Conservation (phyloP, 2,329 filamentous ascomycete genomes). For the Amphichorda felina region DNA sequence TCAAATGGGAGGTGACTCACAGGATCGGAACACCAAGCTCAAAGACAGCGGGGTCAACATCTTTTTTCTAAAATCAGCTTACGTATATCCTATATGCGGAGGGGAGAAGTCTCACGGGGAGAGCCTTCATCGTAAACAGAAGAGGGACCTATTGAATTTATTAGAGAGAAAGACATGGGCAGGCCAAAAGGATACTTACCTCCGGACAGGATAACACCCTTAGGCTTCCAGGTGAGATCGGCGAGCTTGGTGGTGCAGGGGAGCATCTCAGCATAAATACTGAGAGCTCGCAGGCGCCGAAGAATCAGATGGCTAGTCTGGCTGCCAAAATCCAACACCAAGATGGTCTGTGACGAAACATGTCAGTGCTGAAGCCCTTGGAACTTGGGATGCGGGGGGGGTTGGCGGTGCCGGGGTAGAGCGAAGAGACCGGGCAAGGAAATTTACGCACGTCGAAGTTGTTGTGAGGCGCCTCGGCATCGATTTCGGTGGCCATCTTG, state of each 20-base stretch:
- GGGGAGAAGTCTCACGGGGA: conserved; percentile 27
- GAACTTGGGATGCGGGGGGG: no score
- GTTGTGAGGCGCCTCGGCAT: no score
- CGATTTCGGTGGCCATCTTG: no score
- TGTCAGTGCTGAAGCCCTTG: no score
- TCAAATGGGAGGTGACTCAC: conserved; percentile 3
- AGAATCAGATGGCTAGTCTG: conserved; percentile 68
- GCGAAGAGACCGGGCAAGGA: no score
- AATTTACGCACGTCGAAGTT: no score
- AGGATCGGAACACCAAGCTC: conserved; percentile 22
- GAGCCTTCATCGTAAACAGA: conserved; percentile 74
- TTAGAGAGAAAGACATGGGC: no score
- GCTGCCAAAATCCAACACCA: conserved; percentile 57
- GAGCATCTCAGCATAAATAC: conserved; percentile 79
- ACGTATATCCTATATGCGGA: conserved; percentile 24
- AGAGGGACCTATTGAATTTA: conserved; percentile 24
- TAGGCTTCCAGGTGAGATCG: conserved; percentile 68
- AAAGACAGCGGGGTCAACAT: conserved; percentile 71
- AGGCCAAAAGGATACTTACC: no score
- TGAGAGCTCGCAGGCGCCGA: conserved; percentile 63
- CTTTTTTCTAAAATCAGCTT: no score
- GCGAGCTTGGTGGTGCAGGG: conserved; percentile 74
- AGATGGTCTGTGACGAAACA: conserved; percentile 63
- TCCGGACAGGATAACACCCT: conserved; percentile 54
- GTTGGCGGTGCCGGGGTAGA: no score